A percentile compares a stretch with the other conserved stretches of the same genome.
phyloP scores from a whole-genome alignment of 225 moss, liverwort and hornwort species.

The Neckera pumila region DNA sequence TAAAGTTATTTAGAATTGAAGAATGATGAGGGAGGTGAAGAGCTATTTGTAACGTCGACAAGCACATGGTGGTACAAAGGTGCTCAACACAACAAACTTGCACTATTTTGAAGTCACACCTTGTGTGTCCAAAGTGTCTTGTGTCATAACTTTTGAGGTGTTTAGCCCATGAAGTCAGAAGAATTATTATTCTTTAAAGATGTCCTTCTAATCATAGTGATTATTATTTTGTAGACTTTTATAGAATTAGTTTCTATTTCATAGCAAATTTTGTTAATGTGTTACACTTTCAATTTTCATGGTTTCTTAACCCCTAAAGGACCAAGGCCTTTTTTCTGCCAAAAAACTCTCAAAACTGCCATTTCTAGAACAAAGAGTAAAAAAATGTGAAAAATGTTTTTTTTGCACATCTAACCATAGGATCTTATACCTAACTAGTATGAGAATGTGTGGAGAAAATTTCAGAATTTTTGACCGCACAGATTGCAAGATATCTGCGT shows the following conservation, averaged over 20 bases:
- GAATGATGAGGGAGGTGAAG: background rate
- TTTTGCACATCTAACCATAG: no score
- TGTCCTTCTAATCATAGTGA: background rate
- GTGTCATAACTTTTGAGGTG: background rate
- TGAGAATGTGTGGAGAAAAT: no score
- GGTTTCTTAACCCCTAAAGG: no score
- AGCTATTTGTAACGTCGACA: background rate
- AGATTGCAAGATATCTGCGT: no score
- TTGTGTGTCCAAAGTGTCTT: background rate
- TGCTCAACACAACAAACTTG: background rate
- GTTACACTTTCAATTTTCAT: background rate
- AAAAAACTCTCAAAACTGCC: no score
- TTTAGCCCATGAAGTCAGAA: background rate
- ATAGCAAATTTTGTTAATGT: no score
- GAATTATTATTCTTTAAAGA: background rate
- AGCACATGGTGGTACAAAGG: background rate
- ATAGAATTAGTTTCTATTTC: background rate
- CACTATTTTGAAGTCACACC: background rate
- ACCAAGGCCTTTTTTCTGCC: no score
- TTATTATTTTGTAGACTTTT: background rate
- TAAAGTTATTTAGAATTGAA: background rate
- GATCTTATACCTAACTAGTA: no score
- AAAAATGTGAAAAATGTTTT: no score
- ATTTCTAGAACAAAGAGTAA: no score
- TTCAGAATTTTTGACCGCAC: no score